Conservation (phyloP, 352 stramenopile species). For the Pythium sp. region DNA sequence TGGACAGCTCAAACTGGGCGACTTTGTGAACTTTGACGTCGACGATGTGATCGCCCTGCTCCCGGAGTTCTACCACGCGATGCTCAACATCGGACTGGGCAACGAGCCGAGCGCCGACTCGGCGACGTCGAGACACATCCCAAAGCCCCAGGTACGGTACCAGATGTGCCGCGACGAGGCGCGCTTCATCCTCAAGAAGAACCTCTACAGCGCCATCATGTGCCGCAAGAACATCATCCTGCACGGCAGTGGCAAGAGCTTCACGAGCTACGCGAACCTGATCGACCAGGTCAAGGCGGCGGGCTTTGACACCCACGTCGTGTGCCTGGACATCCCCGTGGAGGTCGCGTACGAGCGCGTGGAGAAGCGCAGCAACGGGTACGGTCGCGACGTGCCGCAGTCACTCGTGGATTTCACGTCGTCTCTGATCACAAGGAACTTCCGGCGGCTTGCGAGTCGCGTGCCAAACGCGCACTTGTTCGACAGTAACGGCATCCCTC, state of each 20-base stretch:
- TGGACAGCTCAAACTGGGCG: slow-evolving; percentile 59
- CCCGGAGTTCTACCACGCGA: slow-evolving; percentile 78
- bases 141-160: slow-evolving; percentile 64
- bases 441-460: slow-evolving; percentile 50
- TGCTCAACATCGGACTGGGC: slow-evolving; percentile 77
- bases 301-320: slow-evolving; percentile 71
- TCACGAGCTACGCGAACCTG: slow-evolving; percentile 54
- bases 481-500: slow-evolving; percentile 56
- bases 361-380: slow-evolving; percentile 58
- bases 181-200: slow-evolving; percentile 80
- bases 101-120: slow-evolving; percentile 39
- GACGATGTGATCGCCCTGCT: slow-evolving; percentile 78
- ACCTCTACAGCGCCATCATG: slow-evolving; percentile 73
- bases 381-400: slow-evolving; percentile 62
- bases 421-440: slow-evolving; percentile 64
- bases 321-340: slow-evolving; percentile 70
- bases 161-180: slow-evolving; percentile 79
- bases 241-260: slow-evolving; percentile 73
- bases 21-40: slow-evolving; percentile 84
- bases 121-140: slow-evolving; percentile 18
- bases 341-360: slow-evolving; percentile 68
- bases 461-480: slow-evolving; percentile 76
- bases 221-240: slow-evolving; percentile 79
- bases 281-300: slow-evolving; percentile 67
- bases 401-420: slow-evolving; percentile 66